Evolutionary conservation across 2,329 filamentous ascomycete species (phyloP), one percentile per base, ranked within the genome.

Genomic region (Metarhizium sp.): DNA sequence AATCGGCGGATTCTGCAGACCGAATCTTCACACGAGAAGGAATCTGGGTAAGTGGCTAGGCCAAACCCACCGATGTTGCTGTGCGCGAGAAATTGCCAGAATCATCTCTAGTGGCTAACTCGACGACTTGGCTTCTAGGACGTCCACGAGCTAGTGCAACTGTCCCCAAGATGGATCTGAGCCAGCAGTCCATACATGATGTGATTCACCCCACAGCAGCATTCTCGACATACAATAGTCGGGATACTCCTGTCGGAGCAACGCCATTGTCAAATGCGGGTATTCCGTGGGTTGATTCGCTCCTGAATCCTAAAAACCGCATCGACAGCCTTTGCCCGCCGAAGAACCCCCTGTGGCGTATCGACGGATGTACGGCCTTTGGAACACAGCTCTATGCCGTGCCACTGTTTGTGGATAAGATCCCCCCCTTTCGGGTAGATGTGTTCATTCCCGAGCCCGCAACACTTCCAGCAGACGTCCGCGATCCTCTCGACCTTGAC

Each of bases 221-320:
- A 57, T 82, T 78, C 54, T 67, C 64, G 20, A 55, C 42, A 29
- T 50, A 50, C 20, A 25, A 25, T 20, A 25, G 25, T 30, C 14
- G 25, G n/a, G 25, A 13, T 3, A 7, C 2, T 32, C 18, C 40
- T 30, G 25, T 53, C 59, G 54, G 55, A 42, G 13, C 46, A 18
- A 18, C 54, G 18, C 50, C 49, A 34, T 51, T 46, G 38, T 34
- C 43, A 18, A 38, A 32, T 16, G 47, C 53, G 42, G 45, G 54
- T 10, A 45, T 49, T 32, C 38, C 61, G 14, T 84, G 81, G 81
- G 64, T 67, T 13, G 58, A 64, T 3, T 84, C 80, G 5, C 66
- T 71, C 45, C 69, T 84, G 46, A 85, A 85, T 59, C 81, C 81
- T 7, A 82, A 80, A 64, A 84, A 83, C 61, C 75, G 81, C 57